A percentile compares a stretch with the other conserved stretches of the same genome.
These are phyloP conservation scores for Termitomyces sp. DNA, from an alignment of 768 basidiomycete species.

Conservation along the genomic window DNA sequence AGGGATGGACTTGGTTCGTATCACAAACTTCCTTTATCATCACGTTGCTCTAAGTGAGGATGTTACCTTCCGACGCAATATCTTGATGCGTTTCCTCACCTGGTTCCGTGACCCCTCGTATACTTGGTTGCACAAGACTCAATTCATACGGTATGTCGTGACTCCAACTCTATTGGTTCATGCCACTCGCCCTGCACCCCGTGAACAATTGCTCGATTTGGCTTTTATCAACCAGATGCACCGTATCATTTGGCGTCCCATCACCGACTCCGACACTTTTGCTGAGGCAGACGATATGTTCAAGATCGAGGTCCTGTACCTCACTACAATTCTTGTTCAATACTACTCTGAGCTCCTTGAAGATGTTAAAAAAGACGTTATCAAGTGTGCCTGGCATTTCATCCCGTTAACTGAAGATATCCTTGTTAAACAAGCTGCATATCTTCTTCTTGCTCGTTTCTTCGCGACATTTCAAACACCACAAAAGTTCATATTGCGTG, in stretches of 20 bases:
- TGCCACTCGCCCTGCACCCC: slow-evolving; percentile 46
- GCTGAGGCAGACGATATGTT: slow-evolving; percentile 73
- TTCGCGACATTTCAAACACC: slow-evolving; percentile 87
- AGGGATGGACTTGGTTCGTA: slow-evolving; percentile 72
- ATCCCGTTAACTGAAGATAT: slow-evolving; percentile 76
- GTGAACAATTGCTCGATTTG: slow-evolving; percentile 60
- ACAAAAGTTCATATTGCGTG: slow-evolving; percentile 82
- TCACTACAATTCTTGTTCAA: slow-evolving; percentile 86
- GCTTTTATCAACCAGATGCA: slow-evolving; percentile 70
- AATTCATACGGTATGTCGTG: slow-evolving; percentile 75
- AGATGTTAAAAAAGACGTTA: slow-evolving; percentile 85
- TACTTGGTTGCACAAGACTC: slow-evolving; percentile 72
- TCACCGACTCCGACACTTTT: slow-evolving; percentile 49
- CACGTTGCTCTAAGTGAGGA: slow-evolving; percentile 76
- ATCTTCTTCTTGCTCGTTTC: slow-evolving; percentile 87
- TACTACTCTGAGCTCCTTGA: slow-evolving; percentile 75
- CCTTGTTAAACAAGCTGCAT: slow-evolving; percentile 89
- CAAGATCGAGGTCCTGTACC: slow-evolving; percentile 84
- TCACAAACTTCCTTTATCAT: slow-evolving; percentile 81
- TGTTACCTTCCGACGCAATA: slow-evolving; percentile 67
- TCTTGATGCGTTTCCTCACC: slow-evolving; percentile 78
- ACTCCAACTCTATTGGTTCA: slow-evolving; percentile 83
- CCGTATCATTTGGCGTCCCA: slow-evolving; percentile 75
- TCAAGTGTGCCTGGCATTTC: slow-evolving; percentile 89
- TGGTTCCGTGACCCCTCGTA: slow-evolving; percentile 70